These are phyloP conservation scores for Annona cherimola DNA, from an alignment of 164 flowering plant species.

Conservation along the genomic window DNA sequence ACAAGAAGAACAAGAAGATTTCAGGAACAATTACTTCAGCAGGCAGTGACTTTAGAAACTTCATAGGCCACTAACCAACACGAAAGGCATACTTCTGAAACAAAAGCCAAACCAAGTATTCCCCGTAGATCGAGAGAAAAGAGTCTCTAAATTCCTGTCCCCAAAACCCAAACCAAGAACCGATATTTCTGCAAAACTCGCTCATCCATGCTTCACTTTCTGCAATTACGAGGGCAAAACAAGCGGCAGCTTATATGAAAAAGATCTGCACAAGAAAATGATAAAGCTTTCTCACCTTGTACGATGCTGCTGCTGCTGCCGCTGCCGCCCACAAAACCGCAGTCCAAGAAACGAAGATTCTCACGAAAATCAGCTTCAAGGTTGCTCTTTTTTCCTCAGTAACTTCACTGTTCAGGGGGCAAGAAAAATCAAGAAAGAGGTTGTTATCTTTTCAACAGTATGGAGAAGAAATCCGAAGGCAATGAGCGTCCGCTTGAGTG, in stretches of 20 bases:
- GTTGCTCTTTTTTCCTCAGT: background rate
- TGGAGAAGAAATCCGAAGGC: background rate
- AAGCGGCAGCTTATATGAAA: background rate
- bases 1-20: too few relatives aligned
- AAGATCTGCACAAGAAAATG: background rate
- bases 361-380: background rate
- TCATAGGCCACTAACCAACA: background rate
- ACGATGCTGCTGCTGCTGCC: background rate
- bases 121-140: slow-evolving; percentile 7
- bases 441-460: background rate
- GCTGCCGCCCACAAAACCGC: background rate
- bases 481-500: background rate
- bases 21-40: background rate
- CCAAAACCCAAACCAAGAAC: background rate
- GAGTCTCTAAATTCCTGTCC: background rate
- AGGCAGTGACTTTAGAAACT: background rate
- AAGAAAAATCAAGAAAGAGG: background rate
- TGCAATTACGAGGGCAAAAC: background rate
- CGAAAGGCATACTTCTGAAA: background rate
- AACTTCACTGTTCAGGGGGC: background rate
- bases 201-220: background rate
- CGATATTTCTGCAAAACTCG: background rate
- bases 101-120: slow-evolving; percentile 7
- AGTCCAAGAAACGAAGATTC: background rate
- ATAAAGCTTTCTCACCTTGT: background rate